Evolutionary conservation across 2,329 filamentous ascomycete genomes (phyloP).

Genomic region (Venturia effusa): DNA sequence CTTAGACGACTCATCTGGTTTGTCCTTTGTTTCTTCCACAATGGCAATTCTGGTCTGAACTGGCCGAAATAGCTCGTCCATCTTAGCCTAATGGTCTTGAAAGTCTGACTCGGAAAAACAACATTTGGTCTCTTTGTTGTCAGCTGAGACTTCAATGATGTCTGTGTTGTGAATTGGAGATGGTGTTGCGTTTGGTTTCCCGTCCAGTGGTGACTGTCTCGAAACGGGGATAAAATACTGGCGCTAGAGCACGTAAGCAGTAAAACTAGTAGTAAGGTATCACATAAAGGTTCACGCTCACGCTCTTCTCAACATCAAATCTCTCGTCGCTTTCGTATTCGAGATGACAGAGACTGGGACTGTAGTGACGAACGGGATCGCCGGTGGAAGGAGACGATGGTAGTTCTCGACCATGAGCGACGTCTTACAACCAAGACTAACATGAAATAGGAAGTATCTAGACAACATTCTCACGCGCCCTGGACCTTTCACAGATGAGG

Average conservation of each 20-base stretch:
- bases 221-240: background rate
- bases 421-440: background rate
- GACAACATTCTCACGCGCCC: constrained; percentile 65
- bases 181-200: background rate
- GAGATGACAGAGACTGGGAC: background rate
- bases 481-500: constrained; percentile 72
- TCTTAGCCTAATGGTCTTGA: constrained; percentile 19
- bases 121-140: background rate
- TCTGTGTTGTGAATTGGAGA: background rate
- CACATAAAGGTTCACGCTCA: background rate
- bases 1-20: background rate
- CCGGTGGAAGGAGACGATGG: background rate
- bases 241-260: background rate
- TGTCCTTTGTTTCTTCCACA: constrained; percentile 1
- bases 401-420: background rate
- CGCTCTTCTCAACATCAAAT: background rate
- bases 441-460: constrained; percentile 59
- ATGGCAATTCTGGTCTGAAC: constrained; percentile 30
- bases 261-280: too few relatives aligned
- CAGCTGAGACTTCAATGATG: background rate
- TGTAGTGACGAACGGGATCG: background rate
- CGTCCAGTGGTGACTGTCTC: background rate
- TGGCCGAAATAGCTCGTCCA: constrained; percentile 40
- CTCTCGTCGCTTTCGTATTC: background rate
- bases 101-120: too few relatives aligned